Evolutionary conservation across 768 basidiomycete genomes (phyloP).

Genomic region (Mycena polygramma): DNA sequence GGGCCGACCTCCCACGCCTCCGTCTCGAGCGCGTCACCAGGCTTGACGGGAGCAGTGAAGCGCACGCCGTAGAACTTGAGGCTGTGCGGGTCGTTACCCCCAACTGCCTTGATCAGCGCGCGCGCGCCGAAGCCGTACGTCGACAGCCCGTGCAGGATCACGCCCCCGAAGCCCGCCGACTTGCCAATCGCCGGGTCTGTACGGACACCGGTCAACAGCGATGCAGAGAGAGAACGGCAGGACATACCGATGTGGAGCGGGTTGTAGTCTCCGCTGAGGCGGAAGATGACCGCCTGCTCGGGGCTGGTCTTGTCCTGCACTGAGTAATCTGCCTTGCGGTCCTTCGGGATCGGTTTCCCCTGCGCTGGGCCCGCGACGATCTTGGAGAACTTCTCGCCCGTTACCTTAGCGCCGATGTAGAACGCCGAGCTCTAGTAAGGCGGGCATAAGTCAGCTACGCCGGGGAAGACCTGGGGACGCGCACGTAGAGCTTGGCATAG

Average conservation of each 20-base stretch:
- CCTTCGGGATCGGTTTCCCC: constrained; percentile 71
- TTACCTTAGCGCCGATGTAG: constrained; percentile 76
- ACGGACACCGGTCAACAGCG: not conserved
- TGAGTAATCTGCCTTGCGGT: constrained; percentile 71
- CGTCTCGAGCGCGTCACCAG: constrained; percentile 86
- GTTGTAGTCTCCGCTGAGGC: constrained; percentile 85
- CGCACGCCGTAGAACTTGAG: constrained; percentile 78
- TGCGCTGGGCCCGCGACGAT: constrained; percentile 70
- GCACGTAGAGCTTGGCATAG: constrained; percentile 75
- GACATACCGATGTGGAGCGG: constrained; percentile 78
- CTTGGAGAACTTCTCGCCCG: constrained; percentile 73
- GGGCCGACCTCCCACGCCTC: constrained; percentile 79
- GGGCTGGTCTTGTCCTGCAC: constrained; percentile 72
- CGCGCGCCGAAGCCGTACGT: constrained; percentile 88
- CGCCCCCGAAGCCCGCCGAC: constrained; percentile 82
- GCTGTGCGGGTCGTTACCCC: constrained; percentile 69
- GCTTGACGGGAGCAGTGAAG: constrained; percentile 88
- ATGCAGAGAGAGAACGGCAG: not conserved
- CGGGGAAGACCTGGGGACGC: constrained; percentile 27
- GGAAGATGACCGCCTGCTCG: constrained; percentile 78
- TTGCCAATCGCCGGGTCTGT: constrained; percentile 39
- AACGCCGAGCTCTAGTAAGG: constrained; percentile 70
- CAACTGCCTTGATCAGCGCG: constrained; percentile 75
- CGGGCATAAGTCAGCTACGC: not conserved
- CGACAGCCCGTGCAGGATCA: constrained; percentile 88